These are phyloP conservation scores for Alternaria sp. DNA, from an alignment of 2,329 filamentous ascomycete genomes.

Conservation along the genomic window DNA sequence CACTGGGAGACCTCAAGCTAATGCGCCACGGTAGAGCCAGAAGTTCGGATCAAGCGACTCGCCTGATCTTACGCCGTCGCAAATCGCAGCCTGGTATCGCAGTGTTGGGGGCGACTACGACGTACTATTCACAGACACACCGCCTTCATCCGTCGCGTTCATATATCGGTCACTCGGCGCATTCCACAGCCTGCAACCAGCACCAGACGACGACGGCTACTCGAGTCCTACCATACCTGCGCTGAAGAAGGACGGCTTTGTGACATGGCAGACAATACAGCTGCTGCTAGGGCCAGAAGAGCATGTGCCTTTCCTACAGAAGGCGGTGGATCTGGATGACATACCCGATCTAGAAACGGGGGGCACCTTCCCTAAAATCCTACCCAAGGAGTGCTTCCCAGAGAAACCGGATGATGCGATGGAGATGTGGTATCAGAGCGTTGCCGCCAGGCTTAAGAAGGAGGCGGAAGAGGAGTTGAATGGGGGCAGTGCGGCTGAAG, in stretches of 20 bases:
- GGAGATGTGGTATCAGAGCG: slow-evolving; percentile 82
- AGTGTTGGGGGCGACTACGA: slow-evolving; percentile 56
- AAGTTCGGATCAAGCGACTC: slow-evolving; percentile 54
- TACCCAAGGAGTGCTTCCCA: slow-evolving; percentile 75
- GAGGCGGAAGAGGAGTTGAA: slow-evolving; percentile 59
- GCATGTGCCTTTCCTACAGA: slow-evolving; percentile 83
- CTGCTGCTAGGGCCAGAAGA: slow-evolving; percentile 85
- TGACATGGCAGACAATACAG: slow-evolving; percentile 93
- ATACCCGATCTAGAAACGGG: slow-evolving; percentile 74
- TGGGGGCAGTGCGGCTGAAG: slow-evolving; percentile 27
- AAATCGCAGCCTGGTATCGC: slow-evolving; percentile 59
- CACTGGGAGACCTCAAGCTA: slow-evolving; percentile 3
- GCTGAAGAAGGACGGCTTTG: slow-evolving; percentile 82
- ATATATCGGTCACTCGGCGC: slow-evolving; percentile 93
- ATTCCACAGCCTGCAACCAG: slow-evolving; percentile 83
- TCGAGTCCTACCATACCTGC: slow-evolving; percentile 79
- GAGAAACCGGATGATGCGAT: slow-evolving; percentile 77
- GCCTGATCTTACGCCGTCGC: slow-evolving; percentile 56
- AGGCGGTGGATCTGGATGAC: slow-evolving; percentile 77
- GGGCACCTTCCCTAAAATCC: slow-evolving; percentile 62
- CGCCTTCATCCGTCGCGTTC: slow-evolving; percentile 78
- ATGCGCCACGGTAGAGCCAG: slow-evolving; percentile 43
- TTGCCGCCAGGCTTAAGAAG: slow-evolving; percentile 71
- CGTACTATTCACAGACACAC: slow-evolving; percentile 76
- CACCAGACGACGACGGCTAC: slow-evolving; percentile 69